Base-by-base conservation (phyloP, 108 stramenopile genomes). In the Nitzschia putrida region DNA sequence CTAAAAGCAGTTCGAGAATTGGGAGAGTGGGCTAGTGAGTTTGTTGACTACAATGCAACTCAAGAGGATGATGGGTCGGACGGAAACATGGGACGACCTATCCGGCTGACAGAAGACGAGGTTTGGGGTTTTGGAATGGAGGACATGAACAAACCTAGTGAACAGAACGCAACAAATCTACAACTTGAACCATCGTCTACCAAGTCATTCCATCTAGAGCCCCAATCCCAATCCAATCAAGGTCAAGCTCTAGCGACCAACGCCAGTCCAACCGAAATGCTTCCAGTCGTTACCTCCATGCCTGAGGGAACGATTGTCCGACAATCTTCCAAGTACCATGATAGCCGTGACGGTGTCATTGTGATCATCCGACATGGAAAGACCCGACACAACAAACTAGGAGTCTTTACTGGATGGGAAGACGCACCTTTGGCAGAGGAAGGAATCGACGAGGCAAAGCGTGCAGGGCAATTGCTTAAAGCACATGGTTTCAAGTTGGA, bases 361-460 rank as follows among this genome's bases (percentile, higher is more conserved):
- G 94, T 97, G 7, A 93, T 97, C 59, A 97, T 97, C 49, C 76
- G 96, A 9, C 96, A 97, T 58, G 96, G 96, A 0, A 95, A 94
- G 68, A 97, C 96, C 14, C 87, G 86, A 50, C 91, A 97, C 71
- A 97, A 97, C 71, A 91, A 94, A 60, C 79, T 96, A 5, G 96
- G 93, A 9, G 61, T 97, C 11, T 97, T 97, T 69, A 97, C 96
- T 8, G 96, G 96, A 8, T 96, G 96, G 96, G 87, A 89, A 57
- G 93, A 94, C 75, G 91, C 87, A 0, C 92, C 88, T 16, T 78
- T 97, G 9, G 94, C 94, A 20, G 53, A 69, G 43, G 96, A 97
- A 53, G 96, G 96, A 8, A 76, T 93, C 8, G 88, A 89, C 49
- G 96, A 97, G 59, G 96, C 96, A 0, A 85, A 84, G 51, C 69